These are phyloP conservation scores for Exophiala sideris DNA, from an alignment of 2,329 filamentous ascomycete species.

Conservation along the genomic window DNA sequence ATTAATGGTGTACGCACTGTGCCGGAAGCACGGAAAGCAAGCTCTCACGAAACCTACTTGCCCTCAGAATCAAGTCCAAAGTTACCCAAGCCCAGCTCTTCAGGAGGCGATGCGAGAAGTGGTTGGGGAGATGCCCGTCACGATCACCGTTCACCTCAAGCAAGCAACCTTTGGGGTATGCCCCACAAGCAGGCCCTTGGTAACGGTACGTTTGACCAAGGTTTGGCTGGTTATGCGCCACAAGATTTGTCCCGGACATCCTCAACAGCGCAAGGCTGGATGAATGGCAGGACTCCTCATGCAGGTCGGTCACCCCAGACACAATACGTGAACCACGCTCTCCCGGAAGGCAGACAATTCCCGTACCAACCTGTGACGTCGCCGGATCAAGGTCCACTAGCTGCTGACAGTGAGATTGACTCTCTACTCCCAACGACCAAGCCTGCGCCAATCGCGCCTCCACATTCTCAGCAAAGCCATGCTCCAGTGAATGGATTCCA, in stretches of 20 bases:
- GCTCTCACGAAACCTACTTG: slow-evolving; percentile 8
- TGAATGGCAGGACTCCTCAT: slow-evolving; percentile 28
- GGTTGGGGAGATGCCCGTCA: slow-evolving; percentile 31
- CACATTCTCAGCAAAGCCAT: slow-evolving; percentile 34
- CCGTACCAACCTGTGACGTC: slow-evolving; percentile 32
- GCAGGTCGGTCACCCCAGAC: slow-evolving; percentile 28
- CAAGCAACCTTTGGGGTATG: slow-evolving; percentile 58
- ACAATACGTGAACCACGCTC: slow-evolving; percentile 26
- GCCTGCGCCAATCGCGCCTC: slow-evolving; percentile 47
- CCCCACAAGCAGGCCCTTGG: slow-evolving; percentile 57
- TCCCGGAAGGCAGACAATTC: slow-evolving; percentile 34
- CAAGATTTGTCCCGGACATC: slow-evolving; percentile 44
- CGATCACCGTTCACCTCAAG: slow-evolving; percentile 35
- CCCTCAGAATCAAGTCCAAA: slow-evolving; percentile 22
- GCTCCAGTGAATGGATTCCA: slow-evolving; percentile 23
- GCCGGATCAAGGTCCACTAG: slow-evolving; percentile 37
- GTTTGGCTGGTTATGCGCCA: slow-evolving; percentile 48
- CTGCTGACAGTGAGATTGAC: slow-evolving; percentile 35
- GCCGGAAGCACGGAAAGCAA: slow-evolving; percentile 13
- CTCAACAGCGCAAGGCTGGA: slow-evolving; percentile 37
- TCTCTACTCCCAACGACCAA: slow-evolving; percentile 39
- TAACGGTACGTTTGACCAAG: slow-evolving; percentile 61
- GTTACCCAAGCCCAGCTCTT: slow-evolving; percentile 20
- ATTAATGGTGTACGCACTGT: slow-evolving; percentile 32
- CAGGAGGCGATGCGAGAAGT: slow-evolving; percentile 21